Evolutionary conservation across 345 rosid genomes (phyloP), one percentile per base, ranked within the genome.

Genomic region (Conringia planisiliqua): DNA sequence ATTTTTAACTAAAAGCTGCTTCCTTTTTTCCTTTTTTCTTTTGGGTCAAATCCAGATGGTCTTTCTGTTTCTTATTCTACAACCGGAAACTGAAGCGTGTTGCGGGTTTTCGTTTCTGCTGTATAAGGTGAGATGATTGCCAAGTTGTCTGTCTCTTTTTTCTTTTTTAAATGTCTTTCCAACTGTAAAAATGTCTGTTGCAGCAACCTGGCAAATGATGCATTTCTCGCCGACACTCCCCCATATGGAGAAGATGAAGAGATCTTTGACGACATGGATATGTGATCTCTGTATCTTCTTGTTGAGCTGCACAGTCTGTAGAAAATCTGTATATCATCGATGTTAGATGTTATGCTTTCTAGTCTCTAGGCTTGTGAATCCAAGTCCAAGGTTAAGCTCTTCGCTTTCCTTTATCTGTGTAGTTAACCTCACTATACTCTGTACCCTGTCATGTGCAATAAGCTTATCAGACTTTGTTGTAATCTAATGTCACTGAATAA

Each of bases 21-120:
- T 58, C 52, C 57, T 40, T 51, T 22, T 22, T 46, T 33, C 48
- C 2, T 30, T 29, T 18, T 29, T 30, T 4, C 57, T 44, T 48
- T 26, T 47, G 67, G 29, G 47, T 55, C 60, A 64, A 57, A 55
- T 65, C 40, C 90, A 93, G 98, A 82, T 93, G 98, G 98, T 89
- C 96, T 20, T 94, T 94, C 85, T 84, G 79, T 78, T 94, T 89
- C 93, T 88, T 94, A 78, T 89, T 93, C 86, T 93, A 93, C 82
- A 93, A 93, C 68, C 81, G 97, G 40, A 94, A 94, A 79, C 89
- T 82, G 73, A 91, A 89, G 87, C 92, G 97, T 10, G 91, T 94
- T 10, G 93, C 86, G 36, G 87, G 93, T 70, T 85, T 87, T 72
- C 90, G 84, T n/a, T 89, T 87, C 83, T 80, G 87, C 82, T 92